Base-by-base conservation (phyloP, 2,329 filamentous ascomycete genomes). In the Alternaria conjuncta region DNA sequence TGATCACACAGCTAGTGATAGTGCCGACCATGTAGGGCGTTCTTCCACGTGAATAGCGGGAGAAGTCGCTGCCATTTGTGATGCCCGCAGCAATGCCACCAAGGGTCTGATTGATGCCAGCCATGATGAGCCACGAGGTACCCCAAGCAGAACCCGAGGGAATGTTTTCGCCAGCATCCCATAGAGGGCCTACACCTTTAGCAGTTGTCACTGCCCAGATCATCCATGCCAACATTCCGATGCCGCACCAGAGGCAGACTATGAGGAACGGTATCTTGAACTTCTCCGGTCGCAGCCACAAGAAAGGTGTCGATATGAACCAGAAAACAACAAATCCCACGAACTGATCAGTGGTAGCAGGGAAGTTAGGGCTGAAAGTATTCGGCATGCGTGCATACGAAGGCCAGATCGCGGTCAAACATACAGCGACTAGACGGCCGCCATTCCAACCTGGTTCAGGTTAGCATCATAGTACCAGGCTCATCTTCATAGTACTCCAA, bases 271-370 rank as follows among this genome's bases (percentile, higher is more conserved):
- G 83, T 5, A 82, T 72, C 70, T 82, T 84, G 73, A 84, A 85
- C n/a, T 81, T 81, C 62, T 86, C 84, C 0, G 84, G 84, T 0
- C 80, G 79, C n/a, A 86, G 81, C 73, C 81, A 83, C 3, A 86
- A 71, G 63, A 86, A 84, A 0, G 84, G 84, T 0, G 74, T 75
- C 2, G 74, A 78, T 0, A 80, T 60, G 18, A 77, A 73, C 75
- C 75, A 78, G 49, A 79, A 80, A 0, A 79, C 62, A 0, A 78
- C 73, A 41, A 79, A 80, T 13, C 77, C 77, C 10, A 79, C 69
- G 20, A 79, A 79, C 28, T 79, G 72, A 44, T 77, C 72, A 4
- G 78, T 79, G 15, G 77, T 80, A 1, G 77, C 75, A 5, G 76
- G 75, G 71, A 78, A 78, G 28, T 69, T 68, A 1, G 76, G 57